Base-by-base conservation (phyloP, 2,329 filamentous ascomycete genomes). In the Exserohilum turcica region DNA sequence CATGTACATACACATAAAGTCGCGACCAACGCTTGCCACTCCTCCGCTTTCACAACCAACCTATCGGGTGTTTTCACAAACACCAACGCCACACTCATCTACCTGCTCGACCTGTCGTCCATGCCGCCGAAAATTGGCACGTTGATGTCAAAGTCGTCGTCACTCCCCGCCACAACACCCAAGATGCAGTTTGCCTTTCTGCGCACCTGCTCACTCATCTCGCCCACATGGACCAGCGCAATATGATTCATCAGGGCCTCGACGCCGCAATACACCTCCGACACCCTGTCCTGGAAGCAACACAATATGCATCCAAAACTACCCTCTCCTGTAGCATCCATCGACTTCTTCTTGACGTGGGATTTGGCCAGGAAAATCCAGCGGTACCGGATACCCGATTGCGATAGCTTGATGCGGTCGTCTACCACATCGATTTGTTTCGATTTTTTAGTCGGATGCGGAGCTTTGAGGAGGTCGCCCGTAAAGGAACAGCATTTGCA, bases 191-290 rank as follows among this genome's bases (percentile, higher is more conserved):
- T 70, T 5, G 66, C 71, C 64, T 69, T 70, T 40, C 46, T 50
- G 61, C 54, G 66, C 52, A 56, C 66, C 56, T 42, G 63, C 60
- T 67, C 72, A 31, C 43, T 61, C 64, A 64, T 65, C 27, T 50
- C 58, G 10, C 64, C 63, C 12, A 64, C 68, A 62, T 78, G 76
- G 31, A 70, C 70, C 15, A 67, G 49, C 0, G 65, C 59, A 9
- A 78, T 61, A 57, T 78, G 76, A 42, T 67, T 68, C 67, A 77
- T 72, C 19, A 78, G 64, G 42, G 68, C 73, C 53, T 72, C 73
- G 13, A 76, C 69, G 43, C 69, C 71, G 1, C 73, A 74, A 60
- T 68, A 76, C 3, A 75, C 64, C 3, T 66, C 65, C 19, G 70
- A 71, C 6, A 67, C 65, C 6, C 58, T 67, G 2, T 66, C 65